phyloP scores from a whole-genome alignment of 257 asterid species.

The Thymus quinquecostatus region DNA sequence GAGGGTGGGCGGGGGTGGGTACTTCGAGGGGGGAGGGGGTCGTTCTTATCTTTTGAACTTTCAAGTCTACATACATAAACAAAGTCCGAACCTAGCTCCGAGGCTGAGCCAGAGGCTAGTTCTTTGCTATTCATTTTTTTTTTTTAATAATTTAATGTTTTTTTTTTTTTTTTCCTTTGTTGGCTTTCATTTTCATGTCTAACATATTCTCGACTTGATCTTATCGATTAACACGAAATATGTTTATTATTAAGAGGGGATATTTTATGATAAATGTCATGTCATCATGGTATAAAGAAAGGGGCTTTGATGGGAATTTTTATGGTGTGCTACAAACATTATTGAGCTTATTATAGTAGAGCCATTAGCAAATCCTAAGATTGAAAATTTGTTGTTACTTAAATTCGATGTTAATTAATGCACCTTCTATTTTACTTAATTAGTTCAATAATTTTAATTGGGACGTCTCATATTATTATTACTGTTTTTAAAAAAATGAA shows the following conservation, averaged over 20 bases:
- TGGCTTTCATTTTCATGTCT: constrained; percentile 48
- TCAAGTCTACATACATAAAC: constrained; percentile 38
- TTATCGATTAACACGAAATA: constrained; percentile 28
- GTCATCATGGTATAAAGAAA: neutral
- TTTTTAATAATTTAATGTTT: constrained; percentile 3
- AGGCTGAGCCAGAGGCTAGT: constrained; percentile 37
- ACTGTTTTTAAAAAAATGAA: no score
- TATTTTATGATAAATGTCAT: constrained; percentile 19
- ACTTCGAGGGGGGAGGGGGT: neutral
- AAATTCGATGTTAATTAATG: neutral
- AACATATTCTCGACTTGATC: constrained; percentile 36
- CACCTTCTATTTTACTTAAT: no score
- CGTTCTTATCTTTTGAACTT: constrained; percentile 64
- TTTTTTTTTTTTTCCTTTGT: neutral
- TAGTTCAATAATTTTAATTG: no score
- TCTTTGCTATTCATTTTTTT: constrained; percentile 31
- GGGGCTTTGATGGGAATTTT: neutral
- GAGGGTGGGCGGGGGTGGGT: neutral
- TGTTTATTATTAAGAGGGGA: neutral
- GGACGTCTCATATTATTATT: no score
- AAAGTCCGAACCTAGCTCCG: constrained; percentile 63
- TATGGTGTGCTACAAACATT: constrained; percentile 14
- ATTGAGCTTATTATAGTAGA: neutral
- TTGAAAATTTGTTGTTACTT: neutral
- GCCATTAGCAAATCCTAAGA: no score